These are phyloP conservation scores for Quercus bicolor DNA, from an alignment of 306 rosid species.

Conservation along the genomic window DNA sequence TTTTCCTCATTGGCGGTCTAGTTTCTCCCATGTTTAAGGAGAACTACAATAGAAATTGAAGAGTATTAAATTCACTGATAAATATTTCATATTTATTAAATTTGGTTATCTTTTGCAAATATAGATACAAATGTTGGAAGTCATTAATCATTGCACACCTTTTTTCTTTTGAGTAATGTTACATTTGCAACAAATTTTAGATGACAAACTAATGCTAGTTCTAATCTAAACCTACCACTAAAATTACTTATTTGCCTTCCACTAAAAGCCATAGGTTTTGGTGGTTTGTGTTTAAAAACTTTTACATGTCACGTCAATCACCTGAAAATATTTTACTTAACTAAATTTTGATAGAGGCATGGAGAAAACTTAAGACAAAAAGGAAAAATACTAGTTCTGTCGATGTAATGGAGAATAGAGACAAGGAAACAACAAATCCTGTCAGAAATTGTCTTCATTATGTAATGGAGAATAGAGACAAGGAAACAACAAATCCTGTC, in stretches of 20 bases:
- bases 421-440: too few relatives aligned
- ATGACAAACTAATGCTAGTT: too few relatives aligned
- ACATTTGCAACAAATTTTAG: too few relatives aligned
- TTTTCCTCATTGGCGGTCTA: background rate
- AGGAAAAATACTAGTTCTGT: background rate
- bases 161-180: background rate
- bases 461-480: background rate
- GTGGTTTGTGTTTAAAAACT: too few relatives aligned
- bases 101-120: background rate
- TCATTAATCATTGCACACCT: background rate
- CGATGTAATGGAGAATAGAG: background rate
- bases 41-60: background rate
- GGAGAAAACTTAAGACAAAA: background rate
- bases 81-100: background rate
- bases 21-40: background rate
- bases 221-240: rapidly evolving
- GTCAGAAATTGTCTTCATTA: too few relatives aligned
- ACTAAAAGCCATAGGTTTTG: too few relatives aligned
- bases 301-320: background rate
- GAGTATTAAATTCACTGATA: background rate
- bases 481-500: too few relatives aligned
- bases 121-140: background rate
- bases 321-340: too few relatives aligned
- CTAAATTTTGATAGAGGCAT: background rate
- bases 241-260: too few relatives aligned